Percentiles rank a stretch among this genome's conserved stretches.
Conservation (phyloP, 139 green algal species). For the Chlamydomonas applanata region DNA sequence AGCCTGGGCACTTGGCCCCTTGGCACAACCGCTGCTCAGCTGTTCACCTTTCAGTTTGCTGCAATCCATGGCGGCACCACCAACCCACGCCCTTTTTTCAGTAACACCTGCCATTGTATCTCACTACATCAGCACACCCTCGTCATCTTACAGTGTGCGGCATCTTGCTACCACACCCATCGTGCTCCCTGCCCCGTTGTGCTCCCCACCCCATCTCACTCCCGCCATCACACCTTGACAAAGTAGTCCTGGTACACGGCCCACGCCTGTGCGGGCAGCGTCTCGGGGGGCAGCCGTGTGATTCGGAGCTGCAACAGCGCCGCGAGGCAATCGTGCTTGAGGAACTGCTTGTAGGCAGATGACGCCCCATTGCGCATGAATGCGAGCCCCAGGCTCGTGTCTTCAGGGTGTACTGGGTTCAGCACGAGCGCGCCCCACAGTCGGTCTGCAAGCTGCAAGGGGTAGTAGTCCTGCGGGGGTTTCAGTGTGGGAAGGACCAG, state of each 20-base stretch:
- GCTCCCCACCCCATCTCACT: not conserved
- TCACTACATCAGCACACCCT: too few species aligned
- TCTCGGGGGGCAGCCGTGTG: constrained; percentile 12
- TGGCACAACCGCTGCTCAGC: too few species aligned
- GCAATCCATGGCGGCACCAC: too few species aligned
- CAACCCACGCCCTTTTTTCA: too few species aligned
- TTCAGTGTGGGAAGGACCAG: too few species aligned
- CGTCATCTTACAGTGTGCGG: too few species aligned
- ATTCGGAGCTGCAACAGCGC: constrained; percentile 37
- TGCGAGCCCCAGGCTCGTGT: constrained; percentile 11
- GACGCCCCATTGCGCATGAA: constrained; percentile 7
- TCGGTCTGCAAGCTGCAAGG: constrained; percentile 22
- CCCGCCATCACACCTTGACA: constrained; percentile 15
- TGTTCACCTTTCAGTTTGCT: too few species aligned
- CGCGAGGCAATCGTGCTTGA: constrained; percentile 16
- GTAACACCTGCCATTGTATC: too few species aligned
- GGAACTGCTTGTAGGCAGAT: not conserved
- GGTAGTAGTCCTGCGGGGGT: constrained; percentile 17
- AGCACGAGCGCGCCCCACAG: constrained; percentile 47
- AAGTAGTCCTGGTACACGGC: constrained; percentile 38
- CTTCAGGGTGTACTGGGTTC: constrained; percentile 17
- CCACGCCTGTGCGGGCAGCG: constrained; percentile 32
- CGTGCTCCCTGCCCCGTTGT: not conserved
- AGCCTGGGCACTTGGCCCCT: too few species aligned
- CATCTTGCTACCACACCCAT: too few species aligned